phyloP scores from a whole-genome alignment of 495 filamentous ascomycete species.

The Penicillium macrosclerotiorum region DNA sequence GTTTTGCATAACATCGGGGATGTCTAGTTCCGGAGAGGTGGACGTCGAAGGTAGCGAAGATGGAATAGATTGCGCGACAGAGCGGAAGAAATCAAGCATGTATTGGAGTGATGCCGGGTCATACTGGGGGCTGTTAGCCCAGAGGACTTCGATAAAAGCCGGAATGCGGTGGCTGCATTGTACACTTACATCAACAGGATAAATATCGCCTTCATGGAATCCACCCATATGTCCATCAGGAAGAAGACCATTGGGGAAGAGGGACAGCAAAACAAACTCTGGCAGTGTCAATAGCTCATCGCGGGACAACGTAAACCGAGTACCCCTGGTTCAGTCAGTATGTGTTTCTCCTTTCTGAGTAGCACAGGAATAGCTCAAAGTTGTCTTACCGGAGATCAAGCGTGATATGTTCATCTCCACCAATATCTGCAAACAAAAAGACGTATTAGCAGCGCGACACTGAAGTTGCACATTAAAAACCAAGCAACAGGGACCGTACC shows the following conservation, averaged over 20 bases:
- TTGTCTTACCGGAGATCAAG: conserved; percentile 85
- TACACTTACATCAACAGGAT: conserved; percentile 91
- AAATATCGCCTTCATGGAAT: conserved; percentile 88
- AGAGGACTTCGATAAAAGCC: conserved; percentile 24
- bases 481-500: conserved; percentile 50
- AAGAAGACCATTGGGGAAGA: conserved; percentile 96
- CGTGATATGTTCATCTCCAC: conserved; percentile 91
- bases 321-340: conserved; percentile 60
- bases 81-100: conserved; percentile 99
- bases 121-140: conserved; percentile 74
- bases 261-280: conserved; percentile 96
- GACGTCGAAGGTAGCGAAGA: conserved; percentile 60
- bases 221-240: conserved; percentile 95
- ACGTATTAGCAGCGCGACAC: background rate
- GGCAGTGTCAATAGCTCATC: conserved; percentile 94
- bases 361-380: background rate
- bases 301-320: conserved; percentile 86
- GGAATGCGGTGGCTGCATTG: too few relatives aligned
- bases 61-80: conserved; percentile 91
- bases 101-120: conserved; percentile 94
- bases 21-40: conserved; percentile 59
- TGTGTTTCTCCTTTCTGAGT: background rate
- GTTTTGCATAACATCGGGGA: conserved; percentile 67
- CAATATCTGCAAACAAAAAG: conserved; percentile 59
- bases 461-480: too few relatives aligned